These are phyloP conservation scores for Coemansia asiatica DNA, from an alignment of 192 early-diverging fungal genomes.

Conservation along the genomic window DNA sequence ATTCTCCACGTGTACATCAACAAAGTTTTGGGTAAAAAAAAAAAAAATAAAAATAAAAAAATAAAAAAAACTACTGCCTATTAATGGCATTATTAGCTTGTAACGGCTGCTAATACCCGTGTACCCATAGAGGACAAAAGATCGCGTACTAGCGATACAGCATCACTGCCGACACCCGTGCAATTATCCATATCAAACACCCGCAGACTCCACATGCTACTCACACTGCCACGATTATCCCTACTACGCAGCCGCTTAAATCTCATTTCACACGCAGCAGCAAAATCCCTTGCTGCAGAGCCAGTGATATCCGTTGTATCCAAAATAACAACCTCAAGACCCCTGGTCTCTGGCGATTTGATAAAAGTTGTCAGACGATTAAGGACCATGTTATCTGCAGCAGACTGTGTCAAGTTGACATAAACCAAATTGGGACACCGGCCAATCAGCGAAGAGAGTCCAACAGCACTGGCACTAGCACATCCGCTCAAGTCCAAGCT, in stretches of 20 bases:
- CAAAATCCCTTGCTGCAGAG: conserved; percentile 41
- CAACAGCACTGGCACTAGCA: conserved; percentile 17
- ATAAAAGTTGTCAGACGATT: conserved; percentile 13
- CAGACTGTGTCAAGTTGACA: conserved; percentile 35
- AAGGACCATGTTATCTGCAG: conserved; percentile 34
- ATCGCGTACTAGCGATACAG: conserved; percentile 35
- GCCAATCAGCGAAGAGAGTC: conserved; percentile 16
- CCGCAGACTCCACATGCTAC: conserved; percentile 21
- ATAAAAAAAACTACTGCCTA: not conserved
- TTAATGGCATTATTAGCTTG: not conserved
- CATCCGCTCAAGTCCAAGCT: conserved; percentile 44
- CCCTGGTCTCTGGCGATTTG: not conserved
- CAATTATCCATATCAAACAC: conserved; percentile 46
- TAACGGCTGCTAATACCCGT: conserved; percentile 13
- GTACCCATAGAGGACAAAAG: conserved; percentile 34
- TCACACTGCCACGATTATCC: not conserved
- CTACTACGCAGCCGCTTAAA: conserved; percentile 10
- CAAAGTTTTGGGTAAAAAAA: not conserved
- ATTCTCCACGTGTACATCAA: too few species aligned
- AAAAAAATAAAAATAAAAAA: not conserved
- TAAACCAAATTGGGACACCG: conserved; percentile 28
- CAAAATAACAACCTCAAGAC: conserved; percentile 30
- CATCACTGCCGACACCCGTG: conserved; percentile 28
- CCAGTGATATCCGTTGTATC: conserved; percentile 38
- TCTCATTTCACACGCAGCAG: conserved; percentile 28